Base-by-base conservation (phyloP, 2,329 filamentous ascomycete genomes). In the Ceratocystis papillata region DNA sequence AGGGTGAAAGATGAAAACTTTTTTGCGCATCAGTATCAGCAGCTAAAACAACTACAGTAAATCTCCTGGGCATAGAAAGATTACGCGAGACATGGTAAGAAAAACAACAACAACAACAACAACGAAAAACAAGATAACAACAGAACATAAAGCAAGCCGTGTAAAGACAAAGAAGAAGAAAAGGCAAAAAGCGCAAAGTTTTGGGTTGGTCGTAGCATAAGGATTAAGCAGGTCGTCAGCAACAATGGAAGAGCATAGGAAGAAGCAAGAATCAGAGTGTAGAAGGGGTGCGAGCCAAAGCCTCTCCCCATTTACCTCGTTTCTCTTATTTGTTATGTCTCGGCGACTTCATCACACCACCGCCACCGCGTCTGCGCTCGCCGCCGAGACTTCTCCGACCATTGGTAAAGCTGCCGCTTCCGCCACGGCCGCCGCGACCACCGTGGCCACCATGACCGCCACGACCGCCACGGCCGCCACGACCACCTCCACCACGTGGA, bases 371-470 rank as follows among this genome's bases (percentile, higher is more conserved):
- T 70, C 75, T 76, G 74, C 80, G 81, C 50, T 80, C 79, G 64
- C 77, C 77, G 15, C 81, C 81, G 57, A 83, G 73, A 0, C 81
- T 80, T 65, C 78, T 77, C 66, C 80, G 74, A 4, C 79, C 78
- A 59, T 75, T 75, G 4, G 76, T 69, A 62, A 80, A 79, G 45
- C 76, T 76, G n/a, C 79, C 80, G 69, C 75, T 78, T 28, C 81
- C 80, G 61, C 78, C 77, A 46, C 76, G 72, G 37, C 77, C 75
- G 3, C 75, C 76, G 60, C 73, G 73, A 37, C 72, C 74, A 60
- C 76, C 74, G 20, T 74, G 72, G 15, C 73, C 70, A 12, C 71
- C 72, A 65, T 53, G 10, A 41, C 70, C 62, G 1, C 76, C 73
- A 53, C 69, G 69, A 10, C 76, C 76, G 17, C 76, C 76, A 44